Base-by-base conservation (phyloP, 2,329 filamentous ascomycete species). In the Calonectria honghensis region DNA sequence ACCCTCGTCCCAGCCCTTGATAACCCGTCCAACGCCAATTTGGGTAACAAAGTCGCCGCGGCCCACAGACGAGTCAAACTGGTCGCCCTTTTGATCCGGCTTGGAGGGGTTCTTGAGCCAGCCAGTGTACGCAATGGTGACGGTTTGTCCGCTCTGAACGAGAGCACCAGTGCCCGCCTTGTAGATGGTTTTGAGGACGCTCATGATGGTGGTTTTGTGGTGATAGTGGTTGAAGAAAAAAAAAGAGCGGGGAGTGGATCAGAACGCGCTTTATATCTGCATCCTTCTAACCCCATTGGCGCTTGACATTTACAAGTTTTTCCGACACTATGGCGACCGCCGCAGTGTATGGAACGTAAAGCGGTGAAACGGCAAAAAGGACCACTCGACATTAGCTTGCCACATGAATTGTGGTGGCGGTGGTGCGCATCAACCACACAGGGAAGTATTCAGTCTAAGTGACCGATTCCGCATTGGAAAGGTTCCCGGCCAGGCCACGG, bases 81-180 rank as follows among this genome's bases (percentile, higher is more conserved):
- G 83, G 32, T 85, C 86, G 81, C 96, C 96, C 90, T 94, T 92
- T 82, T 91, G 88, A 72, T 91, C 89, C 24, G 90, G 86, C 84
- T 91, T 86, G 77, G 82, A 86, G 18, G 41, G 6, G 18, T 45
- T n/a, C 86, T 94, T 94, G 77, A 98, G 90, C 87, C 89, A 98
- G 81, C 97, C 97, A 54, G 94, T 97, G 90, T 98, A 98, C 87
- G 97, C 92, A 83, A 98, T 98, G 82, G 91, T 91, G 82, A 98
- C 95, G 35, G 87, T 91, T 84, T 98, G 92, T 45, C 41, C 41
- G 2, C 2, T 6, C 16, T 45, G 20, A 1, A n/a, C 41, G 18
- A 18, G 16, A 2, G 41, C 18, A n/a, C 41, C 41, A n/a, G 41
- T 9, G 78, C 95, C 94, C n/a, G 83, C 81, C 78, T 86, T 83